Evolutionary conservation across 2,329 filamentous ascomycete genomes (phyloP).

Genomic region (Diaporthe australafricana): DNA sequence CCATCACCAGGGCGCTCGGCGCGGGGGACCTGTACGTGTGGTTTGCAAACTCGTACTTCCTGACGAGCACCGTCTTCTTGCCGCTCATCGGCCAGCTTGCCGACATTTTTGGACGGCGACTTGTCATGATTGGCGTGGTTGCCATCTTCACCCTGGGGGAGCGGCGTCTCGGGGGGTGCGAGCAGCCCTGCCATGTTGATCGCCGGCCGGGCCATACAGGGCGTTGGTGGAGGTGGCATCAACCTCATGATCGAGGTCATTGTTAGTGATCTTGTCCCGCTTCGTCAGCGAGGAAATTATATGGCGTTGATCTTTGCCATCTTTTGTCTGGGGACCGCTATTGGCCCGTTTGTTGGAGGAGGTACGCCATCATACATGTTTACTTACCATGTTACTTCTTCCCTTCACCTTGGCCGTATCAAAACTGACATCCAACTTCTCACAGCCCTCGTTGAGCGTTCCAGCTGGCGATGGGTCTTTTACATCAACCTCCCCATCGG

Average conservation of each 20-base stretch:
- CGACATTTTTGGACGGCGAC: slow-evolving; percentile 57
- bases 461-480: slow-evolving; percentile 50
- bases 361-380: too few relatives aligned
- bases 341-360: too few relatives aligned
- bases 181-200: slow-evolving; percentile 53
- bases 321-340: too few relatives aligned
- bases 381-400: too few relatives aligned
- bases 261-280: background rate
- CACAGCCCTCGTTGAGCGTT: slow-evolving; percentile 44
- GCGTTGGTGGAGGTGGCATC: slow-evolving; percentile 38
- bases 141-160: slow-evolving; percentile 58
- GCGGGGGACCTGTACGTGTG: slow-evolving; percentile 40
- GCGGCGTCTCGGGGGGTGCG: slow-evolving; percentile 55
- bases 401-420: too few relatives aligned
- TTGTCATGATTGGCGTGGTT: slow-evolving; percentile 46
- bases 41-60: slow-evolving; percentile 41
- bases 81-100: slow-evolving; percentile 56
- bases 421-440: too few relatives aligned
- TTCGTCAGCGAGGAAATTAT: background rate
- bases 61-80: slow-evolving; percentile 41
- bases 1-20: slow-evolving; percentile 35
- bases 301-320: slow-evolving; percentile 46
- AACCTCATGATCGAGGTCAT: background rate
- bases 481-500: slow-evolving; percentile 46
- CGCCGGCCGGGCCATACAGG: slow-evolving; percentile 51